These are phyloP conservation scores for Nepenthes mirabilis DNA, from an alignment of 148 eudicot genomes.

Conservation along the genomic window DNA sequence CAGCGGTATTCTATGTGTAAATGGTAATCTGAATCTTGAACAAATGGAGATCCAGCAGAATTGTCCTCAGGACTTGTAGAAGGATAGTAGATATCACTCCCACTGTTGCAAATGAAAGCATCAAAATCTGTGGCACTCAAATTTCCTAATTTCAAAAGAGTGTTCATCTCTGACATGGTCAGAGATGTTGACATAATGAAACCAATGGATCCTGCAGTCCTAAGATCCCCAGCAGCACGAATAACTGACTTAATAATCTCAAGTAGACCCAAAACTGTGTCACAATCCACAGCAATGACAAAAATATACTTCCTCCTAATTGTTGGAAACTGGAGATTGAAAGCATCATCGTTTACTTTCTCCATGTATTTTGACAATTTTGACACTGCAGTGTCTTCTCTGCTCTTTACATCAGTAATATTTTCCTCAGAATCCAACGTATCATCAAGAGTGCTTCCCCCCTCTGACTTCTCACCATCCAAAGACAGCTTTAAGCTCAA, in stretches of 20 bases:
- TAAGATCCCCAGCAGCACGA: conserved; percentile 21
- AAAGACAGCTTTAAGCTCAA: conserved; percentile 39
- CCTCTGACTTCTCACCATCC: conserved; percentile 25
- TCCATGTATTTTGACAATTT: conserved; percentile 47
- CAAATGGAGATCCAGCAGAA: conserved; percentile 23
- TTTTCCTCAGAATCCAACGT: conserved; percentile 22
- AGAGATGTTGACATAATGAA: conserved; percentile 57
- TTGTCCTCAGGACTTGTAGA: conserved; percentile 22
- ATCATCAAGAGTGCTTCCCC: conserved; percentile 13
- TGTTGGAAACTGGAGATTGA: conserved; percentile 20
- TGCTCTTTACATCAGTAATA: conserved; percentile 19
- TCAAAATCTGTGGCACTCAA: conserved; percentile 50
- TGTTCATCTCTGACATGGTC: conserved; percentile 43
- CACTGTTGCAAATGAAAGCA: conserved; percentile 78
- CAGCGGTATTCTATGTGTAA: conserved; percentile 75
- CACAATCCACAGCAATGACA: conserved; percentile 62
- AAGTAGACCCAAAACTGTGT: conserved; percentile 21
- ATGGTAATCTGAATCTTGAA: conserved; percentile 50
- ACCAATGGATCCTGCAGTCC: conserved; percentile 39
- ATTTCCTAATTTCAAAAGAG: conserved; percentile 32
- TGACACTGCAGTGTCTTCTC: conserved; percentile 28
- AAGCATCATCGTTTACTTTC: conserved; percentile 27
- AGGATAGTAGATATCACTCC: conserved; percentile 76
- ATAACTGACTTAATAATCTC: conserved; percentile 15
- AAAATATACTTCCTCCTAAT: conserved; percentile 30